Evolutionary conservation across 2,329 filamentous ascomycete genomes (phyloP).

Genomic region (Fusarium transvaalense): DNA sequence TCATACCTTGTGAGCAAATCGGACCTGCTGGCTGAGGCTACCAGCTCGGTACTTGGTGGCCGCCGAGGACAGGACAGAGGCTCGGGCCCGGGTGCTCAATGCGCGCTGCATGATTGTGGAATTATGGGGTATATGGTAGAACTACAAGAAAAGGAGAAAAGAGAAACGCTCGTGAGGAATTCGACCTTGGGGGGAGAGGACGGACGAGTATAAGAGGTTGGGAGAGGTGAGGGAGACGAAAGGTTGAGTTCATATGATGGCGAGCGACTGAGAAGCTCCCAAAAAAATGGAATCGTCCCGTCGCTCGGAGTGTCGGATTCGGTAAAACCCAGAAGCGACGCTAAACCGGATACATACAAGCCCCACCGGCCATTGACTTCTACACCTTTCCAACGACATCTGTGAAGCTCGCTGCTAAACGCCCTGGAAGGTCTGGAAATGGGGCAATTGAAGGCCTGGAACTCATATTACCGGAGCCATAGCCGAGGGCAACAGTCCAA

Average conservation of each 20-base stretch:
- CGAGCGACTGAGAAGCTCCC: slow-evolving; percentile 47
- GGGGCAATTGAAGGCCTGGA: slow-evolving; percentile 29
- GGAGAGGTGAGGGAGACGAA: slow-evolving; percentile 37
- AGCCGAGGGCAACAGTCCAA: slow-evolving; percentile 37
- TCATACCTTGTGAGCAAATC: slow-evolving; percentile 95
- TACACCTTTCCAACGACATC: slow-evolving; percentile 56
- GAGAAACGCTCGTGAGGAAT: slow-evolving; percentile 45
- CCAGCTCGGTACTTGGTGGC: slow-evolving; percentile 73
- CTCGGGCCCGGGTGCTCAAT: slow-evolving; percentile 83
- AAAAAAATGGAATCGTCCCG: slow-evolving; percentile 55
- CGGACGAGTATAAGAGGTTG: slow-evolving; percentile 32
- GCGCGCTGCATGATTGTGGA: slow-evolving; percentile 89
- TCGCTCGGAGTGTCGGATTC: slow-evolving; percentile 53
- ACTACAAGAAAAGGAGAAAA: slow-evolving; percentile 49
- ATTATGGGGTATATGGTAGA: slow-evolving; percentile 50
- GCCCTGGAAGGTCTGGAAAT: slow-evolving; percentile 20
- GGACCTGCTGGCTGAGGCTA: slow-evolving; percentile 85
- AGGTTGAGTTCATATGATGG: slow-evolving; percentile 46
- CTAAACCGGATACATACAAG: slow-evolving; percentile 52
- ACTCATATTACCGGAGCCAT: slow-evolving; percentile 39
- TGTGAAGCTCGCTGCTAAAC: slow-evolving; percentile 32
- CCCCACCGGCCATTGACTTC: slow-evolving; percentile 48
- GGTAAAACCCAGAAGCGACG: slow-evolving; percentile 54
- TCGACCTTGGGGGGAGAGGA: slow-evolving; percentile 48
- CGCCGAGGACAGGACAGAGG: slow-evolving; percentile 81